Percentiles rank a stretch among this genome's conserved stretches.
These are phyloP conservation scores for Eremothecium coryli DNA, from an alignment of 1,139 yeast genomes.

Conservation along the genomic window DNA sequence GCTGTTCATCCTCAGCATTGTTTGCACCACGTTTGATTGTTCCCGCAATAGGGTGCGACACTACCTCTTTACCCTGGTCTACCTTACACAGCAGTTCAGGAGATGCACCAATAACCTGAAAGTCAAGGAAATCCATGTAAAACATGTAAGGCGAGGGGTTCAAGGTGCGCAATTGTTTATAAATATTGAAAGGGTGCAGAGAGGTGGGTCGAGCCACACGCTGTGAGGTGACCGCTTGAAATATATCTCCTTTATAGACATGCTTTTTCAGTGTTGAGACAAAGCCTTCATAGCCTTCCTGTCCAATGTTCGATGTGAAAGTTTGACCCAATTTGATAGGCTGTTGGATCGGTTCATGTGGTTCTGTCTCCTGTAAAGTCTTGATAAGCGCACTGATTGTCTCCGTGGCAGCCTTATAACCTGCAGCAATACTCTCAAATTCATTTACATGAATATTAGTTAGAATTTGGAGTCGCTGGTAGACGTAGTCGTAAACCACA, in stretches of 20 bases:
- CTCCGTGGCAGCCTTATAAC: constrained; percentile 46
- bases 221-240: constrained; percentile 97
- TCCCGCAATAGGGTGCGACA: constrained; percentile 97
- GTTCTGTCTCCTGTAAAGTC: constrained; percentile 33
- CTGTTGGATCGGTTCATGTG: constrained; percentile 56
- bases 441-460: constrained; percentile 52
- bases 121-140: constrained; percentile 82
- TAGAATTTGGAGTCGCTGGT: constrained; percentile 82
- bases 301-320: constrained; percentile 83
- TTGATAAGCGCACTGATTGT: constrained; percentile 52
- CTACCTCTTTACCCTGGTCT: constrained; percentile 59
- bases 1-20: constrained; percentile 76
- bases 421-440: constrained; percentile 36
- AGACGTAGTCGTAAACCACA: constrained; percentile 88
- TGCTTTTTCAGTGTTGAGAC: constrained; percentile 69
- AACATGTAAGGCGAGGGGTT: constrained; percentile 96
- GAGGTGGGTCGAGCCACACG: constrained; percentile 92
- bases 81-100: constrained; percentile 87
- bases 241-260: constrained; percentile 82
- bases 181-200: constrained; percentile 91
- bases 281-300: constrained; percentile 81
- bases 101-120: constrained; percentile 94
- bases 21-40: constrained; percentile 87
- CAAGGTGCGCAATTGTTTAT: constrained; percentile 86
- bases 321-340: constrained; percentile 55